Evolutionary conservation across 257 asterid genomes (phyloP), one percentile per base, ranked within the genome.

Genomic region (Salvia rosmarinus): DNA sequence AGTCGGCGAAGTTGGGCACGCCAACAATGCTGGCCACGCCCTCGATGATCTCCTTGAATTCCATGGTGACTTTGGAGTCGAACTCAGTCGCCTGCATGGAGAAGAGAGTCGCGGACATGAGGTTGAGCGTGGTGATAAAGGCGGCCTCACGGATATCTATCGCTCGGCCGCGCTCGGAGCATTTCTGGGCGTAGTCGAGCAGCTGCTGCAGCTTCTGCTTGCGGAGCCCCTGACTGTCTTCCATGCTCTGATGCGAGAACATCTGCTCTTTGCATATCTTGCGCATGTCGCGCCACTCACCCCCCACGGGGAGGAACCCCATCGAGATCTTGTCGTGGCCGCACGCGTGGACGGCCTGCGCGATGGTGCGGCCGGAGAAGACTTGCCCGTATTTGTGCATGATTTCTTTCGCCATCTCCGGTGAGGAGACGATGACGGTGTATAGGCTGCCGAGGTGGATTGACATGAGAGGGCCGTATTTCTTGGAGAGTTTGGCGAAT

Each of bases 1-100:
- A 71, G 23, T 85, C 89, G 0, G 85, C 77, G 13, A 82, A 10
- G 64, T 82, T 85, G 1, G 85, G 82, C 43, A 55, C 80, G 1
- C 83, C 83, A 0, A 79, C 58, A 12, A 70, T 49, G 2, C 44
- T 77, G 34, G 74, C 58, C 14, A 76, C 74, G 11, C 70, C 84
- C 70, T 81, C 77, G 21, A 85, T 72, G 17, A 71, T 52, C 25
- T 68, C 77, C 79, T 74, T 76, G 19, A 80, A 62, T 44, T 80
- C 85, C 14, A 56, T 65, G 35, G 79, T 70, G 4, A 19, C 52
- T 5, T 28, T 67, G 8, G 79, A 78, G 14, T 81, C 82, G 4
- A 68, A 68, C 5, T 73, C 78, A 0, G 79, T 65, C 5, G 74
- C 51, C 20, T 78, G 79, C 0, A 58, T 32, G 0, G 89, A 85